Conservation (phyloP, 2,329 filamentous ascomycete species). For the Trichoderma harzianum region DNA sequence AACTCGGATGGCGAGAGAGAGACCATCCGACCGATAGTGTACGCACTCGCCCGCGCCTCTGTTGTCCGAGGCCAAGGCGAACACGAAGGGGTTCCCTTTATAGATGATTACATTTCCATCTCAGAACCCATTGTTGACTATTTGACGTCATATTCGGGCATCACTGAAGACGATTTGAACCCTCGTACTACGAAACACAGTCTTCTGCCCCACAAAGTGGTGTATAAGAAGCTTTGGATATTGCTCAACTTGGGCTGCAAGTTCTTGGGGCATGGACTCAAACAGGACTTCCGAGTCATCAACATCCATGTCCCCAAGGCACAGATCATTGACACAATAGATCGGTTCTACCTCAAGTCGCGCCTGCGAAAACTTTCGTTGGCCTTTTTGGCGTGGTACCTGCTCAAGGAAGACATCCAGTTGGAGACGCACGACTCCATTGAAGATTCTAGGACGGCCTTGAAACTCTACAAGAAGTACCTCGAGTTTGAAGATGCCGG, state of each 20-base stretch:
- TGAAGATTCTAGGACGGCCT: conserved; percentile 86
- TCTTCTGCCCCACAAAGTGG: conserved; percentile 81
- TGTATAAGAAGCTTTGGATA: conserved; percentile 98
- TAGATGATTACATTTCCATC: conserved; percentile 95
- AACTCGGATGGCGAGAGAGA: conserved; percentile 90
- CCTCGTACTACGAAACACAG: conserved; percentile 74
- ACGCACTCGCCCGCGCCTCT: conserved; percentile 88
- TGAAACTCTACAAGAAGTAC: conserved; percentile 86
- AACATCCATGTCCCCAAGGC: conserved; percentile 91
- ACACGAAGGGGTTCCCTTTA: conserved; percentile 80
- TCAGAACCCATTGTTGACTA: conserved; percentile 93
- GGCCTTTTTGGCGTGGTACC: conserved; percentile 84
- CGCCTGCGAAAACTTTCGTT: conserved; percentile 84
- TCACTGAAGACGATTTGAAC: conserved; percentile 81
- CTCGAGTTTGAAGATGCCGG: conserved; percentile 85
- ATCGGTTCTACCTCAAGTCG: conserved; percentile 79
- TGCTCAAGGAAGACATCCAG: conserved; percentile 93
- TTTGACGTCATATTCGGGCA: conserved; percentile 89
- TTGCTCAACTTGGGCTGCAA: conserved; percentile 89
- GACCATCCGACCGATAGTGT: conserved; percentile 85
- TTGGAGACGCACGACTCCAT: conserved; percentile 90
- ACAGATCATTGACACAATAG: conserved; percentile 92
- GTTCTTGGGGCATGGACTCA: conserved; percentile 90
- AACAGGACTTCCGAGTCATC: conserved; percentile 95
- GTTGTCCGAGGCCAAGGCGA: conserved; percentile 78